Base-by-base conservation (phyloP, 352 stramenopile species). In the Blastocystis sp. region DNA sequence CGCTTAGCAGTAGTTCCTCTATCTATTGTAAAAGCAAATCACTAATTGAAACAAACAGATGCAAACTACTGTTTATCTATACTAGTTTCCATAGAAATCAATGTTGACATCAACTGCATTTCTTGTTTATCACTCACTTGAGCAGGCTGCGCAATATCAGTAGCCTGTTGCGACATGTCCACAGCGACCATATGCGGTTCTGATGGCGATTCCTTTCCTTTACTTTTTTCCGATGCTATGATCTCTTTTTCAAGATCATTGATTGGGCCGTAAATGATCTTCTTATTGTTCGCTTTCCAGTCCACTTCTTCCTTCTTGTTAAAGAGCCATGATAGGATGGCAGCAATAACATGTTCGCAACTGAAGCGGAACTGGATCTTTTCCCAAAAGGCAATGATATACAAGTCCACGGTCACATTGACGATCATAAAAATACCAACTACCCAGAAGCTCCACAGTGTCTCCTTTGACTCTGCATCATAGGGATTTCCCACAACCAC, bases 231-330 rank as follows among this genome's bases (percentile, higher is more conserved):
- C 7, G 45, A 64, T 69, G 34, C 54, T 37, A 84, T 69, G 26
- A 84, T 84, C 34, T 64, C 47, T 34, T 66, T 64, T 55, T 84
- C 73, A 1, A 68, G 34, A 26, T 63, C 73, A n/a, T 54, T 84
- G 3, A 84, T 29, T 23, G 73, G 73, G 6, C 73, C 73, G 47
- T 84, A 84, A 43, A 84, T 84, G 50, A 84, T 84, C 73, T 84
- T 84, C n/a, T 84, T 41, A 45, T 84, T 84, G 55, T 41, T 84
- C 13, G 73, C 73, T 11, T 56, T 47, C 73, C 73, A 84, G 39
- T 84, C 73, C 6, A 84, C 73, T 37, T 84, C 54, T 26, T 84
- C 73, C 53, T 63, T 84, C 23, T 45, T 29, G 37, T 64, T 64
- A 39, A 84, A 84, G n/a, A 84, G 29, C 20, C 53, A 84, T 7